Base-by-base conservation (phyloP, 2,329 filamentous ascomycete species). In the Cladosporium phlei region DNA sequence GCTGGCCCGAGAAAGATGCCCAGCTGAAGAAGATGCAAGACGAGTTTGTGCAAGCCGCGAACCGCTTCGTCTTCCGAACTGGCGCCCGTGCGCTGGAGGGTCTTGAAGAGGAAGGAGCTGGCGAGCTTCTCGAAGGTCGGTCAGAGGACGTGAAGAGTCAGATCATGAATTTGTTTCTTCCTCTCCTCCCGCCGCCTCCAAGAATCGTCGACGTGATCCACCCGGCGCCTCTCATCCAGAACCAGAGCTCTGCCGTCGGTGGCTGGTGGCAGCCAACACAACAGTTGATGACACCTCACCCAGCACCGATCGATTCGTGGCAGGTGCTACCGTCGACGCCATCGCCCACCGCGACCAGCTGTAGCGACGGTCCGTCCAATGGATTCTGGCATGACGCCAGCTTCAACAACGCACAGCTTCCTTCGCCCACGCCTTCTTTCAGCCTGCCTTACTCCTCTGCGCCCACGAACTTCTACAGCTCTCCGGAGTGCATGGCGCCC, bases 1-100 rank as follows among this genome's bases (percentile, higher is more conserved):
- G 88, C 69, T 98, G 93, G 93, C 83, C 89, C 30, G 91, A 96
- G 70, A 97, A 97, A 78, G 90, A 96, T 61, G 78, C 85, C 59
- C 91, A 97, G 66, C 79, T 94, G 72, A 96, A 95, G 82, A 96
- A 95, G 75, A 77, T 97, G 60, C 93, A 97, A 66, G 88, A 96
- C 51, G 89, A 95, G 62, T 97, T 96, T 63, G 79, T 97, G 55
- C 91, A 97, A 72, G 88, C 90, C 55, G 84, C 91, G 73, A 98
- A 98, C 80, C 91, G 86, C 70, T 98, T 94, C 63, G 91, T 98
- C 63, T 98, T 86, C 72, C 85, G 89, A 63, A 90, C 91, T 12
- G 82, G 87, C 61, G 89, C 88, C 55, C 83, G 85, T 52, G 93
- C 90, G 35, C 78, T 98, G 45, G 93, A 98, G 71, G 93, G 93